Conservation (phyloP, 1,139 yeast species). For the Debaryomyces sp. region DNA sequence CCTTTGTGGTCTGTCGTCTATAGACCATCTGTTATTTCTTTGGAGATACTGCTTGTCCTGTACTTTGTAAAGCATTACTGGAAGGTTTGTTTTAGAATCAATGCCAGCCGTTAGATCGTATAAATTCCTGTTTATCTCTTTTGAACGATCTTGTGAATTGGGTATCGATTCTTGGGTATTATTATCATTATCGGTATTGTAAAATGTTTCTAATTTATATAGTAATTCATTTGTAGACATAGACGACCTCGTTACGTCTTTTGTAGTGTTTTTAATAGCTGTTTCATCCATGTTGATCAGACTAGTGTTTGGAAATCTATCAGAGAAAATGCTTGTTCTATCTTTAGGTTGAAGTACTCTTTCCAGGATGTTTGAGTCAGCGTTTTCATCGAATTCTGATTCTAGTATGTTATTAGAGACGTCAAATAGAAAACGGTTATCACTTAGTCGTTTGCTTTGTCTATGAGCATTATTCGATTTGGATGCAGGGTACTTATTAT, state of each 20-base stretch:
- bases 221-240: slow-evolving; percentile 43
- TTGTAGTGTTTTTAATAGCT: slow-evolving; percentile 1
- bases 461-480: not conserved
- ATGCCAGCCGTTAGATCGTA: slow-evolving; percentile 29
- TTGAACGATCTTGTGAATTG: slow-evolving; percentile 8
- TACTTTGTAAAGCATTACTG: slow-evolving; percentile 33
- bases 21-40: not conserved
- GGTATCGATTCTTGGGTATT: not conserved
- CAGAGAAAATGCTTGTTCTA: not conserved
- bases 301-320: not conserved
- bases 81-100: slow-evolving; percentile 30
- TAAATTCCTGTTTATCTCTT: not conserved
- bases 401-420: slow-evolving; percentile 1
- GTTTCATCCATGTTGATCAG: slow-evolving; percentile 11
- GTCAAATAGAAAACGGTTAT: slow-evolving; percentile 3
- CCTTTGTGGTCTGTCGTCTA: not conserved
- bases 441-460: slow-evolving; percentile 1
- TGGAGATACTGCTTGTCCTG: slow-evolving; percentile 19
- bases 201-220: slow-evolving; percentile 26
- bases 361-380: slow-evolving; percentile 7
- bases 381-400: not conserved
- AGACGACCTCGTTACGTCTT: slow-evolving; percentile 17
- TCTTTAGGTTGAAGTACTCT: slow-evolving; percentile 1
- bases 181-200: slow-evolving; percentile 7
- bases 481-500: not conserved